These are phyloP conservation scores for Backusella tarrabulga DNA, from an alignment of 192 early-diverging fungal species.

Conservation along the genomic window DNA sequence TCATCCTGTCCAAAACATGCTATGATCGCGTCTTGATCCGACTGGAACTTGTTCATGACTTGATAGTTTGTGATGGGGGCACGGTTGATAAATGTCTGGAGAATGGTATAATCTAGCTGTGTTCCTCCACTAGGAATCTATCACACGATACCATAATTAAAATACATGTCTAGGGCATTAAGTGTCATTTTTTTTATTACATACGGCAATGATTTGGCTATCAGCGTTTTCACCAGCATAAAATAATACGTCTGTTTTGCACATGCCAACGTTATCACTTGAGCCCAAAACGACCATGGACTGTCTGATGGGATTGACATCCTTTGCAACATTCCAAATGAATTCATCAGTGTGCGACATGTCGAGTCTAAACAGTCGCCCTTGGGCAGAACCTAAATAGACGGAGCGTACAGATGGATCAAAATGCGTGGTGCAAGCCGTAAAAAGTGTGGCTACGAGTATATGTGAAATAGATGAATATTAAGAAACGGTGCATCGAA, in stretches of 20 bases:
- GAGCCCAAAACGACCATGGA: constrained; percentile 8
- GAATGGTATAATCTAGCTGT: background rate
- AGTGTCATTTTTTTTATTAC: background rate
- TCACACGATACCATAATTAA: background rate
- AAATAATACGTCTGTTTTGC: constrained; percentile 14
- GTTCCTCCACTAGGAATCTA: background rate
- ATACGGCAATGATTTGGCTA: constrained; percentile 25
- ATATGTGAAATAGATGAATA: background rate
- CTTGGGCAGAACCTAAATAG: constrained; percentile 22
- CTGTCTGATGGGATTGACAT: constrained; percentile 22
- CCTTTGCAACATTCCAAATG: background rate
- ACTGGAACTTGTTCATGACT: background rate
- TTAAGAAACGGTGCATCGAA: background rate
- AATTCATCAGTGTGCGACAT: background rate
- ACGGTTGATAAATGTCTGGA: constrained; percentile 21
- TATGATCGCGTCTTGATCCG: constrained; percentile 3
- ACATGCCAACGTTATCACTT: background rate
- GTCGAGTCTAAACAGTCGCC: constrained; percentile 17
- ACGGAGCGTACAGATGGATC: background rate
- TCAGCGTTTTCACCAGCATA: constrained; percentile 29
- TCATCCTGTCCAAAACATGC: constrained; percentile 24
- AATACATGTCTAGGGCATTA: background rate
- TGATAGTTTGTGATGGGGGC: constrained; percentile 24
- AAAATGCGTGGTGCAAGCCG: constrained; percentile 8
- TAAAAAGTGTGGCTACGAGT: constrained; percentile 16